phyloP scores from a whole-genome alignment of 768 basidiomycete genomes.

The Boletus barrowsii region DNA sequence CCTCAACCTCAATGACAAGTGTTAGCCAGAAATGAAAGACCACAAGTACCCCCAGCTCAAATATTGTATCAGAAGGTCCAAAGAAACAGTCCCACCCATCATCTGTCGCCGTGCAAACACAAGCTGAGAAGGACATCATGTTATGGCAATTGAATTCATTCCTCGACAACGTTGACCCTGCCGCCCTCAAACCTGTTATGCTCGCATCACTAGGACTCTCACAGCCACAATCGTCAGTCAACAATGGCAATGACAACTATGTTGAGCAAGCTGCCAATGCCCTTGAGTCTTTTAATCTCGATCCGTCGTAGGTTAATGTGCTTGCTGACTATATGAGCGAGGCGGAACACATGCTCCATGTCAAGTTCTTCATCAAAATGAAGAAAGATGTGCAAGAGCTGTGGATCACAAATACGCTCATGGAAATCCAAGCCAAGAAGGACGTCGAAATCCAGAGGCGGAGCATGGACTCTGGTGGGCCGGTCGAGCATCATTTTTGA shows the following conservation, averaged over 20 bases:
- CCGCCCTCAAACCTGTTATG: background rate
- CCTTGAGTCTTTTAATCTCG: background rate
- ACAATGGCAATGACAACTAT: background rate
- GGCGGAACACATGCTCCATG: too few relatives aligned
- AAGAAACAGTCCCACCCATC: background rate
- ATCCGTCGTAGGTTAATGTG: background rate
- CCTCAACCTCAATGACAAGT: background rate
- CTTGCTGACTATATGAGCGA: background rate
- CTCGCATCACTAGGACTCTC: background rate
- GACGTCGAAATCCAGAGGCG: too few relatives aligned
- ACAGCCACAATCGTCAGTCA: background rate
- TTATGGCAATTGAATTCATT: background rate
- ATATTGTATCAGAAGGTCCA: background rate
- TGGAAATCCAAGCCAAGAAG: too few relatives aligned
- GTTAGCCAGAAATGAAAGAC: background rate
- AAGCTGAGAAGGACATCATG: background rate
- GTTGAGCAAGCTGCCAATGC: background rate
- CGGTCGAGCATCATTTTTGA: background rate
- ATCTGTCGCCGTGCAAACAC: background rate
- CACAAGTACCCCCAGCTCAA: background rate
- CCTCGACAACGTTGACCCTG: background rate
- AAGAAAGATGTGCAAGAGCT: too few relatives aligned
- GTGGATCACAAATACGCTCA: too few relatives aligned
- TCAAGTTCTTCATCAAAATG: too few relatives aligned
- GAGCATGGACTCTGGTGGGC: too few relatives aligned